Evolutionary conservation across 495 filamentous ascomycete species (phyloP), one percentile per base, ranked within the genome.

Genomic region (Xylaria grammica): DNA sequence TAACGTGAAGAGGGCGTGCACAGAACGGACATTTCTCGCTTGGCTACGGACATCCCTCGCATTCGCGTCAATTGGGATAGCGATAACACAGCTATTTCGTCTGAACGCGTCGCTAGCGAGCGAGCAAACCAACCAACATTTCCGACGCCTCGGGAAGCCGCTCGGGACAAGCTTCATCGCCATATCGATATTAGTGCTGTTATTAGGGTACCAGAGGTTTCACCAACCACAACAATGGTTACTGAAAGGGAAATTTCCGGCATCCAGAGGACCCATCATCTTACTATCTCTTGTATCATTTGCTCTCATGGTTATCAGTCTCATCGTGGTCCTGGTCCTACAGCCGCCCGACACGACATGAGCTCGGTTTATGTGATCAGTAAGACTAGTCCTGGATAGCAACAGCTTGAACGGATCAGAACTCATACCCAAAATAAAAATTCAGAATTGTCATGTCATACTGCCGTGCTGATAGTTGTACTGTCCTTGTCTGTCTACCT

Each of bases 31-130:
- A 3, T 99, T 98, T 77, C 87, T 99, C 22, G 95, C 95, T 53
- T 99, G 95, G 95, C 86, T 99, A 50, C 87, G 95, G 49, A 99
- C 95, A 19, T 97, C 93, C 22, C 84, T 99, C 46, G 92, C 94
- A 51, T 99, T 99, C 74, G 96, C 95, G 40, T 93, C 89, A 53
- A 99, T 99, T 70, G 95, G 95, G 60, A 94, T 99, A 65, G 95
- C 94, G 55, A 87, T 99, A 53, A 97, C 96, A 1, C 95, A 99
- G 76, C 86, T 99, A 53, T 98, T 99, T 79, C 90, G 95, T 27
- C 87, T 98, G 50, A 97, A 96, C 81, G 90, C 85, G 26, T 81
- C 88, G 34, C 77, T 90, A 63, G 70, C 78, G 10, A 64, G 73
- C 20, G 68, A 73, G 22, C 64, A 67, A 22, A 40, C 70, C 22